Evolutionary conservation across 192 early-diverging fungal species (phyloP), one percentile per base, ranked within the genome.

Genomic region (Irineochytrium annulatum): DNA sequence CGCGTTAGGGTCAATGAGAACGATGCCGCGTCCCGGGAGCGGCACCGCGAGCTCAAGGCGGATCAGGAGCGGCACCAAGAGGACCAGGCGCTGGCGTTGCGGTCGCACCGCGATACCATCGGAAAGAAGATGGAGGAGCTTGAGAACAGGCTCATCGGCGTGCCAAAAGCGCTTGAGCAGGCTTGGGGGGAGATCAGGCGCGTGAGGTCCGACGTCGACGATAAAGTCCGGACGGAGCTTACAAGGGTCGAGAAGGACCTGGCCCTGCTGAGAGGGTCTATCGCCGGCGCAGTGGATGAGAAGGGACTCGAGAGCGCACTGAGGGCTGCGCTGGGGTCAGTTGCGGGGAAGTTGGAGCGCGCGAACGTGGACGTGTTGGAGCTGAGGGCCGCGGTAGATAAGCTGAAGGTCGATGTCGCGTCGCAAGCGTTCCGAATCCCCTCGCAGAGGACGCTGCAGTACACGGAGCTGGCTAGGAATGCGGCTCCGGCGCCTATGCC

Each of bases 121-220:
- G 46, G 43, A 13, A 63, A 62, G 34, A 39, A 53, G 48, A 34
- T 63, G 19, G 67, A 69, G 44, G 67, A 69, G 22, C 26, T 69
- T 11, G 62, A 69, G 19, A 32, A 19, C 3, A 3, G 62, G 13
- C 48, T 61, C 3, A 24, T 16, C 11, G 3, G 32, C 20, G 48
- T 69, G 22, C 67, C 67, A 11, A 69, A 69, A 39, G 32, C 48
- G 20, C 28, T 69, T 27, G 67, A 69, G n/a, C 67, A 69, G 48
- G 57, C 55, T 6, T 63, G 62, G 62, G 55, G 19, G 0, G 67
- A 69, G 30, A 19, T 69, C 26, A 17, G 62, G 34, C 62, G 57
- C 43, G 14, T 69, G 16, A 22, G 44, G 22, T 63, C 51, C 30
- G 67, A 69, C 34, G 39, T 69, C 45, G 67, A 69, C 4, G 62